phyloP scores from a whole-genome alignment of 768 basidiomycete genomes.

The Lentinula edodes region DNA sequence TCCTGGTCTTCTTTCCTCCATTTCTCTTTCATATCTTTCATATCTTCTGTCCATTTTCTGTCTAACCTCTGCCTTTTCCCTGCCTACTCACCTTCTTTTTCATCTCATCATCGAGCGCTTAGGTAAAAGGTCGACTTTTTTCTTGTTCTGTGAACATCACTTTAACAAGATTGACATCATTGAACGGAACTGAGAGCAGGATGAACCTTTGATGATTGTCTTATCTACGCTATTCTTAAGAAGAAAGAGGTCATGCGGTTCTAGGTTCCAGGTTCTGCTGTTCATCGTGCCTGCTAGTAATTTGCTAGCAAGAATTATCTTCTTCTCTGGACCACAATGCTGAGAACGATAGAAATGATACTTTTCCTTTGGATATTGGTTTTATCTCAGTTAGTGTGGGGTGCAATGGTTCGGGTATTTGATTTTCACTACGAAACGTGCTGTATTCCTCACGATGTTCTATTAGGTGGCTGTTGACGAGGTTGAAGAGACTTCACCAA shows the following conservation, averaged over 20 bases:
- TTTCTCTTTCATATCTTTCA: not conserved
- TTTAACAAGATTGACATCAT: too few species aligned
- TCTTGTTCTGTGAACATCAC: too few species aligned
- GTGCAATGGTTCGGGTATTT: not conserved
- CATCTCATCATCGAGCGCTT: too few species aligned
- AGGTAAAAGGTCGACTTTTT: too few species aligned
- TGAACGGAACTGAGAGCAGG: not conserved
- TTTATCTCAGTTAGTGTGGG: not conserved
- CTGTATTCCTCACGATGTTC: not conserved
- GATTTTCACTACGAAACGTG: not conserved
- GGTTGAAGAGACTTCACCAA: not conserved
- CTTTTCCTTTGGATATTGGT: not conserved
- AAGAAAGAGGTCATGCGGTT: not conserved
- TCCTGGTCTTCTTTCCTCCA: not conserved
- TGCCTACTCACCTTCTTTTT: not conserved
- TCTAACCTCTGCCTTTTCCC: not conserved
- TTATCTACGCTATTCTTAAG: slow-evolving; percentile 11
- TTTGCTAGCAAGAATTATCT: not conserved
- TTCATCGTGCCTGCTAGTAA: too few species aligned
- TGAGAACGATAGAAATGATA: slow-evolving; percentile 5
- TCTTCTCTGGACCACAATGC: not conserved
- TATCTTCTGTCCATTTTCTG: not conserved
- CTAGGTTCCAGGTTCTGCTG: too few species aligned
- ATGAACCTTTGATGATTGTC: slow-evolving; percentile 8
- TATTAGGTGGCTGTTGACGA: not conserved